Evolutionary conservation across 139 green algal genomes (phyloP).

Genomic region (Spirogloea muscicola): DNA sequence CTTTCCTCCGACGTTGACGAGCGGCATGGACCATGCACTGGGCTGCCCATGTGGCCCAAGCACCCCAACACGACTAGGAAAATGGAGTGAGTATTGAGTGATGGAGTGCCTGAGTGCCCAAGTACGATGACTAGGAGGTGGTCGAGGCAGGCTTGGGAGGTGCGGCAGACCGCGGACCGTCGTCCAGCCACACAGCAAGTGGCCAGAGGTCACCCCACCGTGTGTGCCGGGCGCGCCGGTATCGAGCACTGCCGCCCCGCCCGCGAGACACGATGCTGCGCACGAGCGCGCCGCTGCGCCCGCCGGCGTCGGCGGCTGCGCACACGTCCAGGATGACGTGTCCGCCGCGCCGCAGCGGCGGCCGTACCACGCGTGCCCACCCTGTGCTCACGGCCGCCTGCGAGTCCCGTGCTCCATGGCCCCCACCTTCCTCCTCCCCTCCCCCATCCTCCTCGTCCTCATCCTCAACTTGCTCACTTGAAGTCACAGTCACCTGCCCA

Average conservation of each 20-base stretch:
- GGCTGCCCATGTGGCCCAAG: too few relatives aligned
- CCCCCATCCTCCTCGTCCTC: neutral
- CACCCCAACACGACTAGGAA: too few relatives aligned
- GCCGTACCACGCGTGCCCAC: slow-evolving; percentile 10
- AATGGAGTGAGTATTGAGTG: too few relatives aligned
- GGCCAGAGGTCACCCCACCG: slow-evolving; percentile 30
- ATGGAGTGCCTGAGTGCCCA: too few relatives aligned
- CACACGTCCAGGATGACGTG: slow-evolving; percentile 32
- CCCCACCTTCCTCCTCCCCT: neutral
- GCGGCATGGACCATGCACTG: too few relatives aligned
- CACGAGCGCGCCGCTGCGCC: slow-evolving; percentile 15
- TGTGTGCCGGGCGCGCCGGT: slow-evolving; percentile 11
- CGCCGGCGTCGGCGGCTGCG: neutral
- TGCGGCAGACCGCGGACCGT: too few relatives aligned
- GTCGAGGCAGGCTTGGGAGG: too few relatives aligned
- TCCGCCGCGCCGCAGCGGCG: slow-evolving; percentile 10
- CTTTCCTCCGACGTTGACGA: too few relatives aligned
- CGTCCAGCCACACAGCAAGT: too few relatives aligned
- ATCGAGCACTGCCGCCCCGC: neutral
- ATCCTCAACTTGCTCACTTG: slow-evolving; percentile 20
- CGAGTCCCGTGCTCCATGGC: neutral
- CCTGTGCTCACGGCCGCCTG: neutral
- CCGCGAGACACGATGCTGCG: slow-evolving; percentile 14
- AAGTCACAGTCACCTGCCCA: too few relatives aligned
- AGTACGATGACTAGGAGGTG: too few relatives aligned